Base-by-base conservation (phyloP, 1,284 basidiomycete species). In the Vanrija pseudolonga region DNA sequence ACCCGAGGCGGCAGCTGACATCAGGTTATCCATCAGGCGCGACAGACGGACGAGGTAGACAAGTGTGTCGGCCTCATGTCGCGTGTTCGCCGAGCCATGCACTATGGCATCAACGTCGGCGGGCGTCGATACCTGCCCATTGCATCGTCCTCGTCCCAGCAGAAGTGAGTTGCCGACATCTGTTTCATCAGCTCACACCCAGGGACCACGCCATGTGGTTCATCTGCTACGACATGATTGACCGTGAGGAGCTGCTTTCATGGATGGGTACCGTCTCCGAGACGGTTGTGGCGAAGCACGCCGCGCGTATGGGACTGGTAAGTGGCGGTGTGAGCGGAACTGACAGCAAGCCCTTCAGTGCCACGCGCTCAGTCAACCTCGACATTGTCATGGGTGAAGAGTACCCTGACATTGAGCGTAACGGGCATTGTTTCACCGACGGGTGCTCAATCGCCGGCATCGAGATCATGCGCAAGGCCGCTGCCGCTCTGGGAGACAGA, bases 121-220 rank as follows among this genome's bases (percentile, higher is more conserved):
- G 74, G 73, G 3, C 49, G 63, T 22, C 53, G 57, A 0, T 77
- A 66, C 60, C 50, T 65, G 17, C 74, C 73, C 8, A 64, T 76
- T 2, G 69, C 69, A 0, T 72, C 73, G 2, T 73, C 71, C 0
- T 59, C 68, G 0, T 73, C 71, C 1, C 72, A 74, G 44, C 72
- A 73, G 43, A 74, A 73, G 72, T 72, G 40, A 43, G 67, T 51
- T 20, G n/a, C n/a, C n/a, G n/a, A n/a, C 26, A 2, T 26, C 6
- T 6, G 7, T 11, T 7, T 26, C 7, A 9, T 4, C 17, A 20
- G 19, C 59, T 66, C 51, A 66, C 47, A 2, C 24, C 5, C 51
- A 72, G 75, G 47, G 73, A 77, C 17, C 73, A 74, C 53, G 65
- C 71, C 0, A 69, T 71, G 20, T 77, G 76, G 76, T 77, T 74